These are phyloP conservation scores for Lathyrus oleraceus DNA, from an alignment of 306 rosid genomes.

Conservation along the genomic window DNA sequence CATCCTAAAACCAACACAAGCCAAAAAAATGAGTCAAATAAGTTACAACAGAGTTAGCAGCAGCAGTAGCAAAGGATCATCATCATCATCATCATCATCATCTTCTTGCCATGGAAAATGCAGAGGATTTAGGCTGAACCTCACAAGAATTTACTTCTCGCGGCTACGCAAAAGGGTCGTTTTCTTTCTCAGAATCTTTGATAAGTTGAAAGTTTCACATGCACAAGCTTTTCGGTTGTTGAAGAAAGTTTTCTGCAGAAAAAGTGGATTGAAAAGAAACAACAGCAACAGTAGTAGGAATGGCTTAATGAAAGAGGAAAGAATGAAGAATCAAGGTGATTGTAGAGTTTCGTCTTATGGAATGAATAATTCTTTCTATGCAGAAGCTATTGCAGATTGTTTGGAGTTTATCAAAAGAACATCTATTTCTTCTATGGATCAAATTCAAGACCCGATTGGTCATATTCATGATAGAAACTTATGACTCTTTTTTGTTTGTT, in stretches of 20 bases:
- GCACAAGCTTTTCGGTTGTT: conserved; percentile 42
- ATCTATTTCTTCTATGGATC: conserved; percentile 60
- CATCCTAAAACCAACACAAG: background rate
- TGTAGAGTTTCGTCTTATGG: conserved; percentile 46
- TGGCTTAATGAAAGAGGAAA: conserved; percentile 32
- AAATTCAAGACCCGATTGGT: conserved; percentile 42
- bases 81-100: conserved; percentile 17
- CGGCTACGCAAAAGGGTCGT: conserved; percentile 50
- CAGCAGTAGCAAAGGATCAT: conserved; percentile 33
- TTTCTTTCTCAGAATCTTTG: conserved; percentile 48
- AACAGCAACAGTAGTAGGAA: conserved; percentile 38
- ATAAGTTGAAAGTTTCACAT: conserved; percentile 42
- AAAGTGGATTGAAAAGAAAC: conserved; percentile 39
- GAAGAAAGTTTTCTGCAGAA: conserved; percentile 40
- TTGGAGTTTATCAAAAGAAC: conserved; percentile 84
- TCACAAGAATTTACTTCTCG: conserved; percentile 44
- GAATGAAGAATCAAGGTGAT: conserved; percentile 25
- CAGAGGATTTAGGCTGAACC: conserved; percentile 61
- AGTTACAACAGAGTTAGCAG: conserved; percentile 50
- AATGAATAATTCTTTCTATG: conserved; percentile 78
- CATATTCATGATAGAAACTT: conserved; percentile 41
- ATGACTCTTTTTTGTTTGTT: conserved; percentile 27
- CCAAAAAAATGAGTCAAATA: conserved; percentile 36
- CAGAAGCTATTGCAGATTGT: conserved; percentile 93
- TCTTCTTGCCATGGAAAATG: conserved; percentile 36